Conservation (phyloP, 129 eudicot species). For the Flaveria brownii region DNA sequence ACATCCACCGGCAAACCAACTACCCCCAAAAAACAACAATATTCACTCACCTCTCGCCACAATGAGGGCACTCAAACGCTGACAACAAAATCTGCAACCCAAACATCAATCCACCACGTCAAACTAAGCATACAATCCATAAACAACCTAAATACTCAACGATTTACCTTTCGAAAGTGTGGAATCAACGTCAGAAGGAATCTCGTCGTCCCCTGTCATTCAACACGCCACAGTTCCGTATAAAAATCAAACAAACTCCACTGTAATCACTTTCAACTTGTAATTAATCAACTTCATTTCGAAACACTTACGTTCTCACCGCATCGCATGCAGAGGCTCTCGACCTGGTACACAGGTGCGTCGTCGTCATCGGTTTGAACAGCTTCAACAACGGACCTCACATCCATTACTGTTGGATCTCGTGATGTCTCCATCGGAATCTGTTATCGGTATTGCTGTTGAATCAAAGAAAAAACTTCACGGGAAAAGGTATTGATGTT, state of each 20-base stretch:
- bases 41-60: conserved; percentile 78
- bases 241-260: neutral
- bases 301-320: conserved; percentile 57
- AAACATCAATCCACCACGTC: neutral
- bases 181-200: conserved; percentile 73
- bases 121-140: neutral
- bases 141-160: neutral
- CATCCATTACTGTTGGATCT: conserved; percentile 44
- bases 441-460: neutral
- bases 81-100: conserved; percentile 77
- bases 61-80: conserved; percentile 95
- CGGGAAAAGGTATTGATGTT: neutral
- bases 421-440: conserved; percentile 23
- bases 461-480: neutral
- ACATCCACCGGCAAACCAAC: conserved; percentile 3
- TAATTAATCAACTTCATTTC: too few species aligned
- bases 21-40: neutral
- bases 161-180: conserved; percentile 73
- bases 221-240: conserved; percentile 15
- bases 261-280: neutral
- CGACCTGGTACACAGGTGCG: conserved; percentile 70
- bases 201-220: conserved; percentile 80
- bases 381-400: conserved; percentile 76
- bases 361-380: conserved; percentile 56
- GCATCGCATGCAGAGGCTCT: conserved; percentile 97